These are phyloP conservation scores for Eimeria zaria DNA, from an alignment of 169 alveolate genomes.

Conservation along the genomic window DNA sequence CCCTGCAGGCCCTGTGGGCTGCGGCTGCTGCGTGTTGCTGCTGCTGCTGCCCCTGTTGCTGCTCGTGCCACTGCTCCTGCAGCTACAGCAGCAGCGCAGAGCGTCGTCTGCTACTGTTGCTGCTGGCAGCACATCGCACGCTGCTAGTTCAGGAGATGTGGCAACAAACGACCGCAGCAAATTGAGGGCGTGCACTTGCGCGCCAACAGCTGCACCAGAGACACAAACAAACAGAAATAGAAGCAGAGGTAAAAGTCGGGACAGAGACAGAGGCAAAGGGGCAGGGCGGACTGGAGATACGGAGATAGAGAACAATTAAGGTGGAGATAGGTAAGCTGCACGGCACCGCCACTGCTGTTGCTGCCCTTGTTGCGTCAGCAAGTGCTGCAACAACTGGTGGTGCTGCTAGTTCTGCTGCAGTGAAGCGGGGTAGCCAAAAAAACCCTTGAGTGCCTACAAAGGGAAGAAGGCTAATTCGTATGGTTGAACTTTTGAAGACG, in stretches of 20 bases:
- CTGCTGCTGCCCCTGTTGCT: background rate
- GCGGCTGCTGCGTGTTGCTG: background rate
- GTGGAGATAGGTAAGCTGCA: background rate
- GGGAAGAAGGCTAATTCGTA: no score
- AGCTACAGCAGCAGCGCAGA: background rate
- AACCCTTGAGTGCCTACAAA: no score
- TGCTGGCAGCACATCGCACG: conserved; percentile 4
- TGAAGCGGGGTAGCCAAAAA: no score
- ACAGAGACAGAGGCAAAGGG: background rate
- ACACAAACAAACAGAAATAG: background rate
- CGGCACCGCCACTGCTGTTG: background rate
- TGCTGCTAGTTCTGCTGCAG: no score
- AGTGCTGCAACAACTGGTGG: no score
- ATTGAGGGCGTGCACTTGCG: conserved; percentile 54
- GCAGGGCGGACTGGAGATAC: no score
- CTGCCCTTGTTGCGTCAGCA: conserved; percentile 18
- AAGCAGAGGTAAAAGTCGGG: background rate
- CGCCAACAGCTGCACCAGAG: conserved; percentile 22
- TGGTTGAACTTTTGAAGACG: no score
- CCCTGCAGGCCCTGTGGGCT: background rate
- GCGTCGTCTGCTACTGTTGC: conserved; percentile 51
- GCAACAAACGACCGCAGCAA: conserved; percentile 17
- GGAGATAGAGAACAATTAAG: background rate
- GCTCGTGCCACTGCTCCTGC: background rate
- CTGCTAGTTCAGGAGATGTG: conserved; percentile 9